Percentiles rank a stretch among this genome's conserved stretches.
phyloP scores from a whole-genome alignment of 2,329 filamentous ascomycete species.

The Fusarium proliferatum region DNA sequence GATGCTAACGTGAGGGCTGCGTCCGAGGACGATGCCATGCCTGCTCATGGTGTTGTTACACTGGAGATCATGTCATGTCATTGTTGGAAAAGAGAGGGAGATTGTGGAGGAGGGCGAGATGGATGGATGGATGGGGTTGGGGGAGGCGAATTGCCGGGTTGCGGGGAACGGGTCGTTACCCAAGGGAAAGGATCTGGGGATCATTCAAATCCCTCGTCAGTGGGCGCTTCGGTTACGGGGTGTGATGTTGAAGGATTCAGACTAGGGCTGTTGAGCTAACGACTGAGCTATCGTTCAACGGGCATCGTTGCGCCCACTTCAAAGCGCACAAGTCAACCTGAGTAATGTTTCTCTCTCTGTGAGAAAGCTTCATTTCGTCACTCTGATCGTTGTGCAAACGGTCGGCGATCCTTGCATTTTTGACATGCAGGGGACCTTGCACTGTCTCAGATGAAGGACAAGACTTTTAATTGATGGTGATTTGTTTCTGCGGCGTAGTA shows the following conservation, averaged over 20 bases:
- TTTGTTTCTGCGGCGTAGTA: background rate
- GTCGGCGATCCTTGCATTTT: background rate
- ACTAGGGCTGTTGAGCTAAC: background rate
- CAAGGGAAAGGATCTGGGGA: constrained; percentile 6
- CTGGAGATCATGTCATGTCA: constrained; percentile 28
- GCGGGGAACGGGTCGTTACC: background rate
- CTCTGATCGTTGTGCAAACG: background rate
- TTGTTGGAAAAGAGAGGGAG: background rate
- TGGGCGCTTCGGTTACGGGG: background rate
- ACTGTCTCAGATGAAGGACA: background rate
- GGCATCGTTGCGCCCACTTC: background rate
- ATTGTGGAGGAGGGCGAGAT: background rate
- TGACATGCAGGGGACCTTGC: background rate
- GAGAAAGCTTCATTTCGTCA: background rate
- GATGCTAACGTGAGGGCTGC: constrained; percentile 44
- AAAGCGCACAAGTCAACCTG: background rate
- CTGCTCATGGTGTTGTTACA: constrained; percentile 10
- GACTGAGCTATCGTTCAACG: background rate
- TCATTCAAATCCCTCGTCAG: background rate
- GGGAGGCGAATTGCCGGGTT: background rate
- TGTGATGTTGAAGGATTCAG: background rate
- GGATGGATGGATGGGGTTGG: background rate
- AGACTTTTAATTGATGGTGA: background rate
- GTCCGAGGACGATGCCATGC: constrained; percentile 41
- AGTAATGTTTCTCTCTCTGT: background rate